Conservation (phyloP, 257 asterid genomes). For the Solanum peruvianum region DNA sequence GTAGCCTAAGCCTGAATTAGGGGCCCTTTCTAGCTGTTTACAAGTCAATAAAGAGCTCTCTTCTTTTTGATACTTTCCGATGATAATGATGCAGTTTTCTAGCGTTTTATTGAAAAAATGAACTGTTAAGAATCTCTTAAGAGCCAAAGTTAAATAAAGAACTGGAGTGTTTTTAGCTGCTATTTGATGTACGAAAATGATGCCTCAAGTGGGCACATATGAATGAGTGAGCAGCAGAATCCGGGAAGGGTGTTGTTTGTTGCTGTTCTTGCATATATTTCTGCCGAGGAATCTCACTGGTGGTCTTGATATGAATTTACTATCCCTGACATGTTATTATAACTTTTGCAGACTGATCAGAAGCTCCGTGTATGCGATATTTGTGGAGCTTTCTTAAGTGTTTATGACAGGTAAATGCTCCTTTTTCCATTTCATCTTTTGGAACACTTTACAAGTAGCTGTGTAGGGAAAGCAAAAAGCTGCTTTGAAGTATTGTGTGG, state of each 20-base stretch:
- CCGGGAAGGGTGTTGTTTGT: not conserved
- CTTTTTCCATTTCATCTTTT: not conserved
- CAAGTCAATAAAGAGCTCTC: not conserved
- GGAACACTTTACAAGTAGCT: not conserved
- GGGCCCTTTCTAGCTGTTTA: not conserved
- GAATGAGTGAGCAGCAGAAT: not conserved
- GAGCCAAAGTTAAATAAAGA: not conserved
- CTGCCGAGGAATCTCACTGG: not conserved
- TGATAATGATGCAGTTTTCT: not conserved
- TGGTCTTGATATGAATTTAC: not conserved
- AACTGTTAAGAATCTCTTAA: not conserved
- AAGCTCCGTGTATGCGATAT: conserved; percentile 99
- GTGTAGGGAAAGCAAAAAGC: conserved; percentile 25
- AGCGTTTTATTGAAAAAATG: not conserved
- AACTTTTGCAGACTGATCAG: conserved; percentile 77
- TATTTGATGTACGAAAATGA: not conserved
- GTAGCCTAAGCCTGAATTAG: not conserved
- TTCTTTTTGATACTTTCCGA: not conserved
- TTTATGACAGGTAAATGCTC: conserved; percentile 68
- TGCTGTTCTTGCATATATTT: not conserved
- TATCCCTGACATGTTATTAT: conserved; percentile 15
- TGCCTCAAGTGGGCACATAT: not conserved
- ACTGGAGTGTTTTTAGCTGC: not conserved
- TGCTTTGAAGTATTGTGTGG: conserved; percentile 33
- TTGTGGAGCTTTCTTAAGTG: conserved; percentile 95